These are phyloP conservation scores for Stachybotrys elegans DNA, from an alignment of 2,329 filamentous ascomycete genomes.

Conservation along the genomic window DNA sequence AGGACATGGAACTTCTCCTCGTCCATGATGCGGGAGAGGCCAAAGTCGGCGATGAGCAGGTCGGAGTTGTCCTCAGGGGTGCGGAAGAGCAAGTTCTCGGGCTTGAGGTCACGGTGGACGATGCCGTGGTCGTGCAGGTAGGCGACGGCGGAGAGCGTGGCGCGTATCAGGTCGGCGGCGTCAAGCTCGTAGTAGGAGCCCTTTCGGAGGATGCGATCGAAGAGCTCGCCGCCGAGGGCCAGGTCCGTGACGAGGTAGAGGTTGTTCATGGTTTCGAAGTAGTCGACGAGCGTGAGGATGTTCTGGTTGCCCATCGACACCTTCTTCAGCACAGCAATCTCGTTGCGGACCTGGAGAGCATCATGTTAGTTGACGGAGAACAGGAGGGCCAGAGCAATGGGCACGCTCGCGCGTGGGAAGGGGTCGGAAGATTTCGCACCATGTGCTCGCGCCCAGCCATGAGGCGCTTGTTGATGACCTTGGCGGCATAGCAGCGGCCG, in stretches of 20 bases:
- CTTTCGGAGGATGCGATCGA: constrained; percentile 97
- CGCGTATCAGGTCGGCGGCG: constrained; percentile 89
- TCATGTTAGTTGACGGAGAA: constrained; percentile 10
- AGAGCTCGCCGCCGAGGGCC: constrained; percentile 91
- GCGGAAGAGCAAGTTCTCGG: constrained; percentile 93
- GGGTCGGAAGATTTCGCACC: constrained; percentile 48
- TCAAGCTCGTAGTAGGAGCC: constrained; percentile 98
- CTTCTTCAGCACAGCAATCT: constrained; percentile 93
- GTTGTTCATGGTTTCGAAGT: constrained; percentile 99
- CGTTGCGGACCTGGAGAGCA: constrained; percentile 73
- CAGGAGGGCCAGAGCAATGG: constrained; percentile 2
- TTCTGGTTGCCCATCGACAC: constrained; percentile 99
- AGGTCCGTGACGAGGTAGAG: constrained; percentile 97
- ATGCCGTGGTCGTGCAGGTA: constrained; percentile 99
- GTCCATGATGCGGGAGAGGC: constrained; percentile 94
- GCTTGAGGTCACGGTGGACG: constrained; percentile 95
- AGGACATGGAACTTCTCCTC: constrained; percentile 97
- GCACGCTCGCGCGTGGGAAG: no score
- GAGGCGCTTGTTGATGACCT: constrained; percentile 97
- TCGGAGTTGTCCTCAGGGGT: constrained; percentile 98
- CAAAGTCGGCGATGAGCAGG: constrained; percentile 94
- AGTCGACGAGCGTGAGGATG: constrained; percentile 95
- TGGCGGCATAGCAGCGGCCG: constrained; percentile 94
- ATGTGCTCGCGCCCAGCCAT: constrained; percentile 98
- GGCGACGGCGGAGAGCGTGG: constrained; percentile 92